A percentile compares a stretch with the other conserved stretches of the same genome.
Evolutionary conservation across 2,329 filamentous ascomycete genomes (phyloP).

Genomic region (Neofusicoccum umdonicola): DNA sequence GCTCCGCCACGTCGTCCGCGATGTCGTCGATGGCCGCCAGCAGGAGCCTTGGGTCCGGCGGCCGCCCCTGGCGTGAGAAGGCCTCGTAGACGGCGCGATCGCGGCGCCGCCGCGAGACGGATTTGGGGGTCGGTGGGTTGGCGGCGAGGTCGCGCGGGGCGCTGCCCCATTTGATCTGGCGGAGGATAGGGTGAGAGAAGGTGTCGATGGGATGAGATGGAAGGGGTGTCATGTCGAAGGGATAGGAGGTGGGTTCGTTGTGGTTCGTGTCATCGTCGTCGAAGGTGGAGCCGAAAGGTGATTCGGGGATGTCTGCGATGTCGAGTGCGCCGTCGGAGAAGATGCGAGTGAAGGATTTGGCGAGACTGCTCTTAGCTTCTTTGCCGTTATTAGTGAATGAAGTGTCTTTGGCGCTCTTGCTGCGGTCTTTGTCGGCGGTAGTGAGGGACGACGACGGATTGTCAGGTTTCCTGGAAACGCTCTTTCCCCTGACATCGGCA

Average conservation of each 20-base stretch:
- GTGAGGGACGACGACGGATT: background rate
- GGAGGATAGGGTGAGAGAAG: background rate
- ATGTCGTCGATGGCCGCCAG: constrained; percentile 11
- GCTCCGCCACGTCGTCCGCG: constrained; percentile 1
- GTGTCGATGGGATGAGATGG: background rate
- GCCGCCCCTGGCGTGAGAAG: background rate
- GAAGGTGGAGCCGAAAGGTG: constrained; percentile 8
- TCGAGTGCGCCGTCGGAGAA: constrained; percentile 8
- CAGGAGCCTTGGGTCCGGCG: background rate
- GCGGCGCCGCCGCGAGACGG: background rate
- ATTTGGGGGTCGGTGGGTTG: background rate
- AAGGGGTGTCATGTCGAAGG: background rate
- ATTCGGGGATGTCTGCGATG: background rate
- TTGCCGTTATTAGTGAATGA: background rate
- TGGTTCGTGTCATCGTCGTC: background rate
- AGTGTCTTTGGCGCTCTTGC: background rate
- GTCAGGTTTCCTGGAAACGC: background rate
- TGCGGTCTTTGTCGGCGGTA: background rate
- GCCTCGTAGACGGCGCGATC: constrained; percentile 14
- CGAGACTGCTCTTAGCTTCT: background rate
- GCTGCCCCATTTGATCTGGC: constrained; percentile 7
- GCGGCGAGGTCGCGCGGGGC: too few species aligned
- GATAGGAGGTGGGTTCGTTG: background rate
- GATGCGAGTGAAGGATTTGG: background rate
- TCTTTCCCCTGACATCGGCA: background rate